phyloP scores from a whole-genome alignment of 768 basidiomycete species.

The Suillus fuscotomentosus region DNA sequence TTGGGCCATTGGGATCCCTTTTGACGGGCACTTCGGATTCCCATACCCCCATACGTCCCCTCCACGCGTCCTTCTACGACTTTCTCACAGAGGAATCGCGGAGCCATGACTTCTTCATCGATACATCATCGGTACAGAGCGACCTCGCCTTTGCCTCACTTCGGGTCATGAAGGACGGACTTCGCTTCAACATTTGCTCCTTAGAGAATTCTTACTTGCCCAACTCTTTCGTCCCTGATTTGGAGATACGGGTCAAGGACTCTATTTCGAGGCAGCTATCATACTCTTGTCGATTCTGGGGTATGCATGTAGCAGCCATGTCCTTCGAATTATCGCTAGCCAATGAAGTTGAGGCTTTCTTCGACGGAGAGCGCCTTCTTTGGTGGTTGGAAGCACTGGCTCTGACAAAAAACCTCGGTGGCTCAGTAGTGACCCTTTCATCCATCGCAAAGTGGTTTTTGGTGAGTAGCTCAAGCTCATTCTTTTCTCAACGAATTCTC shows the following conservation, averaged over 20 bases:
- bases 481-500: not conserved
- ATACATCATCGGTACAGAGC: not conserved
- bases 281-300: conserved; percentile 34
- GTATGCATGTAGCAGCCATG: conserved; percentile 21
- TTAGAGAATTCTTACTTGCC: conserved; percentile 25
- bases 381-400: not conserved
- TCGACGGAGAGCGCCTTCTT: conserved; percentile 13
- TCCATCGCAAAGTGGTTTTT: not conserved
- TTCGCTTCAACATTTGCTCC: conserved; percentile 10
- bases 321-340: conserved; percentile 3
- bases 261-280: conserved; percentile 23
- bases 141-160: conserved; percentile 19
- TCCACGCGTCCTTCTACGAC: conserved; percentile 28
- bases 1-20: conserved; percentile 4
- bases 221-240: conserved; percentile 21
- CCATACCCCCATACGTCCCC: conserved; percentile 9
- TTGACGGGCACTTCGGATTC: not conserved
- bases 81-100: conserved; percentile 17
- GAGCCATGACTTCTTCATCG: conserved; percentile 12
- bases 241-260: conserved; percentile 9
- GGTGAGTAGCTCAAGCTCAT: not conserved
- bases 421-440: not conserved
- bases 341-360: conserved; percentile 16
- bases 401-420: conserved; percentile 16
- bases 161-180: conserved; percentile 21